Base-by-base conservation (phyloP, 768 basidiomycete species). In the Kwoniella sp. region DNA sequence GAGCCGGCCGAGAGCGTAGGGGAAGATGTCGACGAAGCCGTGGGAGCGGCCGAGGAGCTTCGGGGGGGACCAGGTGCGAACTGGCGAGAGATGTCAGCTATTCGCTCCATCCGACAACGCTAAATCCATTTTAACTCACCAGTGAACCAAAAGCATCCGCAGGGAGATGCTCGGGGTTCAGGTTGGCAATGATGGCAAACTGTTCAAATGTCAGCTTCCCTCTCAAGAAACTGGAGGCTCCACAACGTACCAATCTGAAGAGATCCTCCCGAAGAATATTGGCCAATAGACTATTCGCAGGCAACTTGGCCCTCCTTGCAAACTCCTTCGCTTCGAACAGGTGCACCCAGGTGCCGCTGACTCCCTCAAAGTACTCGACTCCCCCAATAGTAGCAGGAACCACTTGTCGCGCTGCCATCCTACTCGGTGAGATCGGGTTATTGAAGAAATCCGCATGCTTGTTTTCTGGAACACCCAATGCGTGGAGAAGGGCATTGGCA, bases 221-320 rank as follows among this genome's bases (percentile, higher is more conserved):
- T 22, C n/a, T 7, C 32, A 36, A 1, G 10, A 36, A 0, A 0
- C 23, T 1, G 2, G 32, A 20, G 17, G 32, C 17, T 6, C 10
- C 10, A 38, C 17, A 15, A 59, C 61, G 43, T 32, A 62, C 61
- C 45, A 56, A 15, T 17, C 45, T 39, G 51, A 63, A 63, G 19
- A 67, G 47, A 34, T 67, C 62, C 11, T 59, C 59, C 33, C 58
- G 36, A 31, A 67, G 43, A 2, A 67, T n/a, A 42, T 31, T 60
- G 10, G 38, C 22, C 33, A 63, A 37, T 28, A 45, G 34, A 23
- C 36, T 49, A 3, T 27, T 36, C 12, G 54, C 57, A 2, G 32
- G n/a, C 42, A 58, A 25, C 20, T 50, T 47, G 17, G 56, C 42
- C 29, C 41, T 51, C 44, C 46, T 55, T 2, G 53, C 61, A 29